These are phyloP conservation scores for Diplodia mutila DNA, from an alignment of 2,329 filamentous ascomycete species.

Conservation along the genomic window DNA sequence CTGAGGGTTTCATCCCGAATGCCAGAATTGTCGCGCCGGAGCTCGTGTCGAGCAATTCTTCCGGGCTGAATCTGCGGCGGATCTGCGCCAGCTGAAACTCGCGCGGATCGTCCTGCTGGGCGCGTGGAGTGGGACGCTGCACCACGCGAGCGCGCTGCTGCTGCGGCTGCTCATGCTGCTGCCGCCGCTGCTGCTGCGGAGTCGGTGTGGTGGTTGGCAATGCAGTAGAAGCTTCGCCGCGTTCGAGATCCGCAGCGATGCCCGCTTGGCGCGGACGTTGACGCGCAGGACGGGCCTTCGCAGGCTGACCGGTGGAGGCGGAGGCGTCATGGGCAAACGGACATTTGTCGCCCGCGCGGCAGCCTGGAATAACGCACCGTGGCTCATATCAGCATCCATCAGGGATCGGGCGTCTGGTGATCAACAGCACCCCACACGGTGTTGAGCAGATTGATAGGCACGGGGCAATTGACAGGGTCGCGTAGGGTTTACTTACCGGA, in stretches of 20 bases:
- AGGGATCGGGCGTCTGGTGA: conserved; percentile 15
- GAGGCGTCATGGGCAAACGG: conserved; percentile 53
- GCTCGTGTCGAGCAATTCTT: conserved; percentile 48
- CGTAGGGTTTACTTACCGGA: conserved; percentile 46
- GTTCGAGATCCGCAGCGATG: conserved; percentile 27
- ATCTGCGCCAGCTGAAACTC: conserved; percentile 77
- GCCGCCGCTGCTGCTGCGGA: conserved; percentile 27
- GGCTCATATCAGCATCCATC: conserved; percentile 12
- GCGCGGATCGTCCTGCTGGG: conserved; percentile 69
- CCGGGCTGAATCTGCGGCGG: conserved; percentile 64
- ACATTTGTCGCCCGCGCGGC: conserved; percentile 56
- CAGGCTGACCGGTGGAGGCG: background rate
- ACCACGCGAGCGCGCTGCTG: conserved; percentile 55
- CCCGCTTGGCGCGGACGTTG: conserved; percentile 16
- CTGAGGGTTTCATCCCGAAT: conserved; percentile 72
- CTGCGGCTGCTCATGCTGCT: conserved; percentile 24
- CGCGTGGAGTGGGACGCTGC: conserved; percentile 66
- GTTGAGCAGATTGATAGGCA: conserved; percentile 2
- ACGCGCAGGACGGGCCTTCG: conserved; percentile 16
- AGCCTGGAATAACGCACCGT: conserved; percentile 44
- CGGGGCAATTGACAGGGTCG: conserved; percentile 5
- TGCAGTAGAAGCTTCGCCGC: conserved; percentile 19
- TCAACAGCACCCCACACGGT: conserved; percentile 7
- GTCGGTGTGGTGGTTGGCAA: conserved; percentile 30
- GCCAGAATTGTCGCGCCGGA: conserved; percentile 61